These are phyloP conservation scores for Phaseolus lunatus DNA, from an alignment of 306 rosid genomes.

Conservation along the genomic window DNA sequence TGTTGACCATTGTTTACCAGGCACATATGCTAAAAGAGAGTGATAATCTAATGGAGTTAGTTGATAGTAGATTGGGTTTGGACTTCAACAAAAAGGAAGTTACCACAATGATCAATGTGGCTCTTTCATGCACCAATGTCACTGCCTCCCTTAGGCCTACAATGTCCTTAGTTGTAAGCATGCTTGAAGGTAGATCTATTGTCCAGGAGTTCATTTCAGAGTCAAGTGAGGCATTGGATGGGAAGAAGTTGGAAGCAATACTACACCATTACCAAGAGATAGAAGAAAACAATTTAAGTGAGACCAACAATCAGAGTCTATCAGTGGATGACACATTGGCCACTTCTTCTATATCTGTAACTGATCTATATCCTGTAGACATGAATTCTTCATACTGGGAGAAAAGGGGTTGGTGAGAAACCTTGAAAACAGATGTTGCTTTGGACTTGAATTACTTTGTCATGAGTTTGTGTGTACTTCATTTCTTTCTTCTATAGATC, in stretches of 20 bases:
- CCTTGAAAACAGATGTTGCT: no score
- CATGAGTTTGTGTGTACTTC: no score
- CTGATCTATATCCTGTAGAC: no score
- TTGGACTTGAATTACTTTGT: no score
- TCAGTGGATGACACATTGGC: no score
- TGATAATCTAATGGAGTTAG: constrained; percentile 46
- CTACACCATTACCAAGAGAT: constrained; percentile 31
- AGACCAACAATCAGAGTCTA: not conserved
- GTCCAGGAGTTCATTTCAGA: constrained; percentile 39
- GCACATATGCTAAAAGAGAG: constrained; percentile 43
- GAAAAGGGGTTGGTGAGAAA: no score
- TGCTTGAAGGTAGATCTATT: constrained; percentile 50
- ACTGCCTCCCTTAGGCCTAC: constrained; percentile 45
- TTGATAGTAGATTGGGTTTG: constrained; percentile 44
- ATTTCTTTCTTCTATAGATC: no score
- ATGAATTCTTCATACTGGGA: no score
- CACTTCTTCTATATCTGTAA: no score
- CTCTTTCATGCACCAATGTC: constrained; percentile 46
- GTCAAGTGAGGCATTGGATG: constrained; percentile 23
- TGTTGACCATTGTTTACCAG: constrained; percentile 7
- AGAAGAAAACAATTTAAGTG: constrained; percentile 28
- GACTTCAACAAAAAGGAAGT: constrained; percentile 42
- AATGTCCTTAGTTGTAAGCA: constrained; percentile 57
- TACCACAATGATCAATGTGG: constrained; percentile 47
- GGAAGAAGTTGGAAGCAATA: constrained; percentile 43